These are phyloP conservation scores for Paratinospora sagittata DNA, from an alignment of 164 flowering plant species.

Conservation along the genomic window DNA sequence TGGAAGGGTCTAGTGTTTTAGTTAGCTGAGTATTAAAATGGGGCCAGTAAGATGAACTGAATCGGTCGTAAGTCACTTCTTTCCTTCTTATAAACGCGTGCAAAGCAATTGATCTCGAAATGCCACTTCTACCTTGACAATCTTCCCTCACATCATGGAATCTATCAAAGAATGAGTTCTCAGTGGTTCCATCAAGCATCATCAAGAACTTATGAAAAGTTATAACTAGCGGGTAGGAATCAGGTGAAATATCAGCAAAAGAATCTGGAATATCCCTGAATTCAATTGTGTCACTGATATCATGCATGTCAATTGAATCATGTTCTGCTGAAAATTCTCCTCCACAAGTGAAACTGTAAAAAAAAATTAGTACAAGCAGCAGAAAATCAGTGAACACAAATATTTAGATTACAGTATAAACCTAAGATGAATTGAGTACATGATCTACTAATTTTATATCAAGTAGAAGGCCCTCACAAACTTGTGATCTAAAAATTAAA, in stretches of 20 bases:
- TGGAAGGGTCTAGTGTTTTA: constrained; percentile 52
- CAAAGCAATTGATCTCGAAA: constrained; percentile 35
- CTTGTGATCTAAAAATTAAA: too few species aligned
- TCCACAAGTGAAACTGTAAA: constrained; percentile 40
- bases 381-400: neutral
- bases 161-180: constrained; percentile 51
- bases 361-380: neutral
- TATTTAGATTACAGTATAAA: neutral
- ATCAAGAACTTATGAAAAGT: constrained; percentile 65
- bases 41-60: constrained; percentile 63
- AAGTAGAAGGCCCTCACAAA: too few species aligned
- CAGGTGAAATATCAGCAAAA: constrained; percentile 35
- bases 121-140: constrained; percentile 13
- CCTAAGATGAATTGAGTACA: neutral
- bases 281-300: constrained; percentile 30
- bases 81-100: constrained; percentile 40
- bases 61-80: constrained; percentile 54
- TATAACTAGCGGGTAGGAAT: constrained; percentile 57
- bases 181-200: constrained; percentile 74
- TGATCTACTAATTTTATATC: neutral
- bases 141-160: constrained; percentile 29
- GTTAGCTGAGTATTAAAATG: constrained; percentile 48
- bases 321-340: constrained; percentile 18
- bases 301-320: constrained; percentile 31
- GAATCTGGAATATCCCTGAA: constrained; percentile 55